Evolutionary conservation across 1,284 basidiomycete species (phyloP), one percentile per base, ranked within the genome.

Genomic region (Phenoliferia sp.): DNA sequence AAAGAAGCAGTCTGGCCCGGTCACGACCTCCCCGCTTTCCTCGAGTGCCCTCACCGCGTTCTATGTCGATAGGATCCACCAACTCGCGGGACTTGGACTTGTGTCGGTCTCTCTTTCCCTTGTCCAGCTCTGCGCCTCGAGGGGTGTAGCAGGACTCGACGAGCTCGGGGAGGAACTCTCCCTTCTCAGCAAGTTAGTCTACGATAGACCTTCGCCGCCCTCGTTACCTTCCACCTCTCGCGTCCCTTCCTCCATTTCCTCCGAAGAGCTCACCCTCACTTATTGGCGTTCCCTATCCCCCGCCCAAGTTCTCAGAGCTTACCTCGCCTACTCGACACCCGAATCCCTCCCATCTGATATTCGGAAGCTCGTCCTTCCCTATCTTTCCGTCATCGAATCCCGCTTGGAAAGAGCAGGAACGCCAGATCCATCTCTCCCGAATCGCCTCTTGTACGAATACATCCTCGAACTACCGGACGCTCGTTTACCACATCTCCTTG

Each of bases 101-200:
- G 81, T 92, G 35, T 90, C 94, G 74, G 78, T 86, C 32, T 90
- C 92, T 19, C 82, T 96, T 19, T 84, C 86, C 15, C 83, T 89
- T 60, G 84, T 92, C 17, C 93, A 95, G 78, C 88, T 94, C 73
- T 93, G 87, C 5, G 91, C 89, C 9, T 88, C 92, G 12, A 85
- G 87, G 71, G 89, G 88, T 26, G 83, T 95, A 7, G 82, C 86
- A n/a, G 85, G 82, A 2, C 84, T 97, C 29, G 93, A 94, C 74
- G 87, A 87, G 73, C 79, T 93, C 3, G 94, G 92, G 9, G 94
- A 96, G 80, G 92, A 96, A 67, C 84, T 96, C 56, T 90, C 87
- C 72, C 84, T 96, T 9, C 83, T 97, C 58, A 87, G 89, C 1
- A 84, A 89, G 32, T 84, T 96, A 54, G 86, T 94, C 26, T 96